A percentile compares a stretch with the other conserved stretches of the same genome.
These are phyloP conservation scores for Roridomyces roridus DNA, from an alignment of 768 basidiomycete species.

Conservation along the genomic window DNA sequence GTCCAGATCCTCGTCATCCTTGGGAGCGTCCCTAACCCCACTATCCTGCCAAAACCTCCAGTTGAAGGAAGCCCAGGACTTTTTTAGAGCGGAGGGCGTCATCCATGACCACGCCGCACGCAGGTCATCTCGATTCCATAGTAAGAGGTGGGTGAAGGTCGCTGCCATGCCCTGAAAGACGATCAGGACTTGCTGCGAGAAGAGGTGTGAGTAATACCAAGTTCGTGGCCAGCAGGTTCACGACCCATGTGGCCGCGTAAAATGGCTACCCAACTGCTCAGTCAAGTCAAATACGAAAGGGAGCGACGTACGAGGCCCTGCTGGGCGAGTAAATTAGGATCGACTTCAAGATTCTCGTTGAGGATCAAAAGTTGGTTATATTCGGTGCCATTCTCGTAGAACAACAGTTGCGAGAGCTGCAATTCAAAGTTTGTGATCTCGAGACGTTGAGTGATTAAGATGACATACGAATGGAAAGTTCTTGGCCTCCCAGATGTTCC, in stretches of 20 bases:
- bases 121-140: slow-evolving; percentile 52
- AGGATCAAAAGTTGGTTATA: slow-evolving; percentile 57
- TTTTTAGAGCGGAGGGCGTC: slow-evolving; percentile 39
- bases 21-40: slow-evolving; percentile 41
- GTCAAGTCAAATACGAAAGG: neutral
- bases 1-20: slow-evolving; percentile 41
- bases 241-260: slow-evolving; percentile 54
- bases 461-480: slow-evolving; percentile 35
- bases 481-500: slow-evolving; percentile 57
- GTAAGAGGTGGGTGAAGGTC: slow-evolving; percentile 52
- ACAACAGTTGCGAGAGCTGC: slow-evolving; percentile 58
- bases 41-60: slow-evolving; percentile 50
- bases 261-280: slow-evolving; percentile 39
- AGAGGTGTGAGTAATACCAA: slow-evolving; percentile 21
- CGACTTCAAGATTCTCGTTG: slow-evolving; percentile 49
- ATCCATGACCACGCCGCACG: slow-evolving; percentile 53
- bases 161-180: slow-evolving; percentile 48
- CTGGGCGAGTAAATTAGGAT: slow-evolving; percentile 43
- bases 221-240: slow-evolving; percentile 50
- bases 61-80: slow-evolving; percentile 41
- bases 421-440: no score
- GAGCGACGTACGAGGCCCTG: slow-evolving; percentile 44
- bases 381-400: slow-evolving; percentile 50
- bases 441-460: no score
- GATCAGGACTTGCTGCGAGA: neutral